These are phyloP conservation scores for Phytophthora hibernalis DNA, from an alignment of 352 stramenopile species.

Conservation along the genomic window DNA sequence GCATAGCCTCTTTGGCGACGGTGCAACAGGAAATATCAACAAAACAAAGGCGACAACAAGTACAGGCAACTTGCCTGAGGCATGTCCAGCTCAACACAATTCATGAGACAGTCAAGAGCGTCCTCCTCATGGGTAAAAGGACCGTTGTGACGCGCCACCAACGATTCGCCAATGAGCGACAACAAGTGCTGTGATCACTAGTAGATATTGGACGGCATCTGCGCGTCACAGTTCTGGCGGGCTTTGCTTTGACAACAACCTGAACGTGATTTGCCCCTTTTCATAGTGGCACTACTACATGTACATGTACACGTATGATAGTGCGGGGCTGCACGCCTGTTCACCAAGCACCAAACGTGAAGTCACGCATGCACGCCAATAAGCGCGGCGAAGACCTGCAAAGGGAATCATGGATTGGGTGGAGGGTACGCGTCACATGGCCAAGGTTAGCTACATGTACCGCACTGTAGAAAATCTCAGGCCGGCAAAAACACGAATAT, in stretches of 20 bases:
- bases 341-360: slow-evolving; percentile 42
- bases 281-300: too few relatives aligned
- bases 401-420: slow-evolving; percentile 14
- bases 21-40: slow-evolving; percentile 24
- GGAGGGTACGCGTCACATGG: slow-evolving; percentile 23
- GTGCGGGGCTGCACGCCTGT: slow-evolving; percentile 15
- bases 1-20: slow-evolving; percentile 1
- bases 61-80: too few relatives aligned
- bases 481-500: slow-evolving; percentile 19
- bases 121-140: slow-evolving; percentile 32
- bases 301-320: too few relatives aligned
- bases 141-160: slow-evolving; percentile 7
- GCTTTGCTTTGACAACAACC: background rate
- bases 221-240: slow-evolving; percentile 26
- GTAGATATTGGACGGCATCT: slow-evolving; percentile 18
- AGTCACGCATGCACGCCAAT: slow-evolving; percentile 22
- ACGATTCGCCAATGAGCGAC: slow-evolving; percentile 22
- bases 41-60: slow-evolving; percentile 2
- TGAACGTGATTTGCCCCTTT: slow-evolving; percentile 6
- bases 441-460: background rate
- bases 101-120: slow-evolving; percentile 45
- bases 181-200: background rate
- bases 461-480: slow-evolving; percentile 25
- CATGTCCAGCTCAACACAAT: slow-evolving; percentile 17
- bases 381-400: background rate